phyloP scores from a whole-genome alignment of 2,329 filamentous ascomycete species.

The Ophiosphaerella korrae region DNA sequence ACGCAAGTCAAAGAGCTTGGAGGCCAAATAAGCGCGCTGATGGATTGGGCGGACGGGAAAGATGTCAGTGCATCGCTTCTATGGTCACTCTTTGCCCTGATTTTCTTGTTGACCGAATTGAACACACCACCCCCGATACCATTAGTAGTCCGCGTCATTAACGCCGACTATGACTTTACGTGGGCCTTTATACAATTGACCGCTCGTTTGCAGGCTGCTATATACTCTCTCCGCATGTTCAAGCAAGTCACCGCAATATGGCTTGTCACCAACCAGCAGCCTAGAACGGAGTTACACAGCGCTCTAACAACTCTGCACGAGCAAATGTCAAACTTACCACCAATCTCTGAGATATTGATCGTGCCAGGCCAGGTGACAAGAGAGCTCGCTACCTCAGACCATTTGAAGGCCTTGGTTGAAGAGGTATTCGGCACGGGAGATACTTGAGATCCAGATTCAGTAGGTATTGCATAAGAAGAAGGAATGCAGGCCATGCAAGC shows the following conservation, averaged over 20 bases:
- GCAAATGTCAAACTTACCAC: constrained; percentile 28
- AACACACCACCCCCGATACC: constrained; percentile 25
- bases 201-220: constrained; percentile 48
- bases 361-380: constrained; percentile 30
- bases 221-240: constrained; percentile 52
- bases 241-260: constrained; percentile 43
- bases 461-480: constrained; percentile 26
- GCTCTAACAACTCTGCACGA: constrained; percentile 10
- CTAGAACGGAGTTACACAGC: constrained; percentile 1
- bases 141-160: constrained; percentile 26
- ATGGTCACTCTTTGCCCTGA: constrained; percentile 35
- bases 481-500: constrained; percentile 30
- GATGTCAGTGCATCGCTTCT: constrained; percentile 14
- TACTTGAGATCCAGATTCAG: constrained; percentile 21
- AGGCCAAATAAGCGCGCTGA: constrained; percentile 15
- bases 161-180: constrained; percentile 36
- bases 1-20: constrained; percentile 14
- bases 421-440: constrained; percentile 35
- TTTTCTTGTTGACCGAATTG: constrained; percentile 25
- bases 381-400: constrained; percentile 18
- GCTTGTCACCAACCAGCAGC: constrained; percentile 10
- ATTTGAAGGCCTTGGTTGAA: constrained; percentile 24
- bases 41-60: constrained; percentile 20
- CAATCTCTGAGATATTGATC: constrained; percentile 28
- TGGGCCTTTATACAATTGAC: constrained; percentile 49